Conservation (phyloP, 164 flowering plant species). For the Annona cherimola region DNA sequence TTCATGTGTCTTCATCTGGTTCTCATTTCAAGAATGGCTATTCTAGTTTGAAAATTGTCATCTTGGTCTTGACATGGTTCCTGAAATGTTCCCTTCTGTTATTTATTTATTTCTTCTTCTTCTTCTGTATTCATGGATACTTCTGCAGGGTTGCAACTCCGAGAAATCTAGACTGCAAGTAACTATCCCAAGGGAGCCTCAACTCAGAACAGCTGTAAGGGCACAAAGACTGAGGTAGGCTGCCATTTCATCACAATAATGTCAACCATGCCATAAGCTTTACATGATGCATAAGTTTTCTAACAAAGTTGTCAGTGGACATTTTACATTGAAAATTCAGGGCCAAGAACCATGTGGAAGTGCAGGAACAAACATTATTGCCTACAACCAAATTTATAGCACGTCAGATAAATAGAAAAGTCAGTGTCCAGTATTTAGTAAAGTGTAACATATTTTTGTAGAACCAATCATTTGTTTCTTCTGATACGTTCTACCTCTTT, state of each 20-base stretch:
- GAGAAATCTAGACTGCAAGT: constrained; percentile 39
- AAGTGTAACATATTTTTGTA: neutral
- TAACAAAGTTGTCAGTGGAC: neutral
- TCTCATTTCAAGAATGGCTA: neutral
- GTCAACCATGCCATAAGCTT: constrained; percentile 1
- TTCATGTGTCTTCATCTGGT: neutral
- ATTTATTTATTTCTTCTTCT: neutral
- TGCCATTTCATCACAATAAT: neutral
- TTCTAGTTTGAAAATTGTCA: neutral
- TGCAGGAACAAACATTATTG: constrained; percentile 21
- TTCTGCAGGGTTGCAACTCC: constrained; percentile 42
- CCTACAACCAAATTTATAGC: constrained; percentile 57
- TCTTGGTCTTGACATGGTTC: neutral
- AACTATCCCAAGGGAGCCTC: constrained; percentile 87
- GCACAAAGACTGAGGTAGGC: constrained; percentile 63
- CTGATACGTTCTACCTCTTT: neutral
- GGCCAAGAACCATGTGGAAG: constrained; percentile 33
- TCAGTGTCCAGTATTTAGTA: constrained; percentile 23
- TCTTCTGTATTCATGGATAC: neutral
- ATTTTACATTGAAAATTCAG: constrained; percentile 34
- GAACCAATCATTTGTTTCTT: neutral
- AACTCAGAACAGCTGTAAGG: constrained; percentile 74
- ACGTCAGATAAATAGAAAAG: constrained; percentile 84
- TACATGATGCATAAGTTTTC: neutral
- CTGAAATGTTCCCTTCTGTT: neutral